Evolutionary conservation across 129 eudicot genomes (phyloP), one percentile per base, ranked within the genome.

Genomic region (Gnaphalium uliginosum): DNA sequence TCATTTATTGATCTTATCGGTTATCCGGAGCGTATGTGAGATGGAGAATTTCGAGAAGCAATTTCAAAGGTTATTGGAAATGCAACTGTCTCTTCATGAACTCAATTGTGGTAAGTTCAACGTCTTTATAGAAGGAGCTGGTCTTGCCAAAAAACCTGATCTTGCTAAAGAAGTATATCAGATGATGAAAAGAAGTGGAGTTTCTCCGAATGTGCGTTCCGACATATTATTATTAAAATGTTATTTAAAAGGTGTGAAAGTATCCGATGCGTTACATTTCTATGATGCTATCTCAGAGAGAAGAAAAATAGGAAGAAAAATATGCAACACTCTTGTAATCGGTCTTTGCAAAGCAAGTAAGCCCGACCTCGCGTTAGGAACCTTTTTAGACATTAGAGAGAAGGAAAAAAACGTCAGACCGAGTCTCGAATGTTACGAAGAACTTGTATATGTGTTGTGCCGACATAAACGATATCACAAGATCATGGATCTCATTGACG

Each of bases 111-210:
- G 21, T 5, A 60, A 72, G 84, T 88, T 75, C 86, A 83, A 78
- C 32, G 30, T 43, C 66, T 94, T 90, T 76, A 87, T 94, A 39
- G 87, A 82, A 71, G 98, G 91, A 23, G 97, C 89, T 27, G 98
- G 93, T 5, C 87, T 29, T 71, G 97, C 91, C 6, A 57, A 64
- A 43, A 90, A 59, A 79, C 87, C 93, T 37, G 93, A 90, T 5
- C 75, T 88, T 37, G 93, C 97, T 32, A 82, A 76, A 58, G 76
- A 82, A 84, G 83, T 88, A 9, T 88, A 85, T 70, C 82, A 78
- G 71, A 78, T 79, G 83, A 90, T 94, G 93, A 33, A 9, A 25
- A 73, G 67, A 66, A 81, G 68, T 51, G 93, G 85, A 33, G 76
- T 83, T 19, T 32, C 25, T 50, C 93, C 93, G 7, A 72, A 69